Percentiles rank a stretch among this genome's conserved stretches.
phyloP scores from a whole-genome alignment of 495 filamentous ascomycete genomes.

The Daldinia bambusicola region DNA sequence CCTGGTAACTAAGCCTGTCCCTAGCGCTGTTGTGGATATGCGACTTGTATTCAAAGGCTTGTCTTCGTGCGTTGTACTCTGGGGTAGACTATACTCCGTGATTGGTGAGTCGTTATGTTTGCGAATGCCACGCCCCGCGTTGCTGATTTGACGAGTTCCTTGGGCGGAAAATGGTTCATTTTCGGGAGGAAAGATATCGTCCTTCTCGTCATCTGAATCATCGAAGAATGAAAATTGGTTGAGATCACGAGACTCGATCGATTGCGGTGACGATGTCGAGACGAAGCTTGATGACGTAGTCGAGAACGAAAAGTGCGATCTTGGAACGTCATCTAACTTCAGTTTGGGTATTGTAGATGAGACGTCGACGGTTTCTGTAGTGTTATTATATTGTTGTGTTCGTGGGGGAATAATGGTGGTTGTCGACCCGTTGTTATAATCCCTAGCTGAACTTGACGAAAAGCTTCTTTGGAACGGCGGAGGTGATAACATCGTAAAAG shows the following conservation, averaged over 20 bases:
- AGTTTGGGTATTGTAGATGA: conserved; percentile 3
- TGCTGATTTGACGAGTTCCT: conserved; percentile 5
- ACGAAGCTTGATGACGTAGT: conserved; percentile 49
- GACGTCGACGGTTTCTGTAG: conserved; percentile 1
- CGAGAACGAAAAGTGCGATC: conserved; percentile 52
- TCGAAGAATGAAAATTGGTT: conserved; percentile 55
- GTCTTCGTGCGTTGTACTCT: conserved; percentile 38
- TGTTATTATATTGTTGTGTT: conserved; percentile 4
- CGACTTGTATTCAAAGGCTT: conserved; percentile 27
- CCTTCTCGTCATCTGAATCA: conserved; percentile 54
- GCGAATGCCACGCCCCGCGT: conserved; percentile 16
- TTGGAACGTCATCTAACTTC: conserved; percentile 37
- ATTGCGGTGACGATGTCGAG: conserved; percentile 44
- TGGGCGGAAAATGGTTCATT: conserved; percentile 38
- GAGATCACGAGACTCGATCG: conserved; percentile 38
- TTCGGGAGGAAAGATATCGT: conserved; percentile 36
- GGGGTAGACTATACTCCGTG: conserved; percentile 57
- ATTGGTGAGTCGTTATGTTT: conserved; percentile 46
- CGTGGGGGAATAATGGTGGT: conserved; percentile 17
- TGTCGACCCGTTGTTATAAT: conserved; percentile 26
- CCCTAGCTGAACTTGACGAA: conserved; percentile 43
- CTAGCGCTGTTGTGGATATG: conserved; percentile 33
- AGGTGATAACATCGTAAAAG: conserved; percentile 59
- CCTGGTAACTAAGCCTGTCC: conserved; percentile 45
- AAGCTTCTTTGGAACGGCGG: conserved; percentile 56